Conservation (phyloP, 371 early-diverging fungal genomes). For the Syncephalastrum contaminatum region DNA sequence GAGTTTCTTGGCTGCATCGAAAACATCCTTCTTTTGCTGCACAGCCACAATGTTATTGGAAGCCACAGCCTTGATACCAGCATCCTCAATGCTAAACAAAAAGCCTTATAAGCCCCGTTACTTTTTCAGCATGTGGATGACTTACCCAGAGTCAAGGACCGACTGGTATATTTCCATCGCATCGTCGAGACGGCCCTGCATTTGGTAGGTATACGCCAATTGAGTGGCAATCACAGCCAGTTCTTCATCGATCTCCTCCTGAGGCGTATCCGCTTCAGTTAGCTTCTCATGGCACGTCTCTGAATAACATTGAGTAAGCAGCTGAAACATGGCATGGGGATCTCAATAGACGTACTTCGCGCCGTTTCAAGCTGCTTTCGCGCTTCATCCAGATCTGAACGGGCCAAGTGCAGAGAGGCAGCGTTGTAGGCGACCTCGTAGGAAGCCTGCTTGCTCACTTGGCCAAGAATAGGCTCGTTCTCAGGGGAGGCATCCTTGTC, state of each 20-base stretch:
- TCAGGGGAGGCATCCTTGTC: conserved; percentile 24
- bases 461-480: conserved; percentile 14
- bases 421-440: conserved; percentile 75
- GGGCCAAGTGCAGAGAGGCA: conserved; percentile 62
- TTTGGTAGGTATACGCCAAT: conserved; percentile 73
- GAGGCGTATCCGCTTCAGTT: conserved; percentile 34
- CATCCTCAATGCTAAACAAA: conserved; percentile 30
- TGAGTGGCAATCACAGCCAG: conserved; percentile 67
- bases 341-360: conserved; percentile 39
- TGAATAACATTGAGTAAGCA: conserved; percentile 9
- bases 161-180: conserved; percentile 66
- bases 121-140: conserved; percentile 4
- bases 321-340: neutral
- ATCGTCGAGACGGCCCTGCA: conserved; percentile 55
- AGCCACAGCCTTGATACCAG: conserved; percentile 59
- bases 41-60: conserved; percentile 69
- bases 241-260: conserved; percentile 72
- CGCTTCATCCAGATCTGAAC: conserved; percentile 54
- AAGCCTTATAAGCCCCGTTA: conserved; percentile 5
- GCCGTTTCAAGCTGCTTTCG: conserved; percentile 56
- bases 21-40: conserved; percentile 54
- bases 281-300: conserved; percentile 37
- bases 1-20: conserved; percentile 61
- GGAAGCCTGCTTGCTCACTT: conserved; percentile 29
- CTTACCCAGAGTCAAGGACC: conserved; percentile 62